phyloP scores from a whole-genome alignment of 352 stramenopile genomes.

The Globisporangium mamillatum region DNA sequence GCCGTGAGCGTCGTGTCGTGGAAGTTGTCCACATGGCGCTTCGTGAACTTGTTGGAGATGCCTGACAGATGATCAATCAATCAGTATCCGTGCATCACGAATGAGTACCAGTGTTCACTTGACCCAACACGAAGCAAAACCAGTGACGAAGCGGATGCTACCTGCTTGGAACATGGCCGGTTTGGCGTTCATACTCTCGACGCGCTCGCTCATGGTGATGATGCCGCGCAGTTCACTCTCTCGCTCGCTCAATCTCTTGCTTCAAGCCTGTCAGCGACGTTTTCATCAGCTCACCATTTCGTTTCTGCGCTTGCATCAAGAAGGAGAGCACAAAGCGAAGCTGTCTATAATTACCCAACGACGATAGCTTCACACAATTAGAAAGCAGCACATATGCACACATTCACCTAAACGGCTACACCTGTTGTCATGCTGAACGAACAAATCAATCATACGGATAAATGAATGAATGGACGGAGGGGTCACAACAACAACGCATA shows the following conservation, averaged over 20 bases:
- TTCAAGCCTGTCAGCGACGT: not conserved
- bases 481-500: not conserved
- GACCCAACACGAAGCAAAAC: not conserved
- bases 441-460: not conserved
- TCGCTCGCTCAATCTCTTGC: not conserved
- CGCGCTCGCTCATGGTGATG: conserved; percentile 17
- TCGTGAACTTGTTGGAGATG: conserved; percentile 84
- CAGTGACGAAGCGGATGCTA: not conserved
- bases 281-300: not conserved
- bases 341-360: not conserved
- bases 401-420: not conserved
- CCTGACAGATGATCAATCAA: conserved; percentile 25
- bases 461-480: not conserved
- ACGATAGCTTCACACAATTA: not conserved
- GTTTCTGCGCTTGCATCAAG: not conserved
- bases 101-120: not conserved
- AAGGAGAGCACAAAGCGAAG: not conserved
- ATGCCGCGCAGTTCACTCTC: not conserved
- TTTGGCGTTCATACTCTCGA: conserved; percentile 20
- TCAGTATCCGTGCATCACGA: not conserved
- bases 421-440: not conserved
- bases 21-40: conserved; percentile 64
- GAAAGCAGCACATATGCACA: not conserved
- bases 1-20: conserved; percentile 71
- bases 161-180: conserved; percentile 24